Evolutionary conservation across 2,329 filamentous ascomycete genomes (phyloP), one percentile per base, ranked within the genome.

Genomic region (Coniella lustricola): DNA sequence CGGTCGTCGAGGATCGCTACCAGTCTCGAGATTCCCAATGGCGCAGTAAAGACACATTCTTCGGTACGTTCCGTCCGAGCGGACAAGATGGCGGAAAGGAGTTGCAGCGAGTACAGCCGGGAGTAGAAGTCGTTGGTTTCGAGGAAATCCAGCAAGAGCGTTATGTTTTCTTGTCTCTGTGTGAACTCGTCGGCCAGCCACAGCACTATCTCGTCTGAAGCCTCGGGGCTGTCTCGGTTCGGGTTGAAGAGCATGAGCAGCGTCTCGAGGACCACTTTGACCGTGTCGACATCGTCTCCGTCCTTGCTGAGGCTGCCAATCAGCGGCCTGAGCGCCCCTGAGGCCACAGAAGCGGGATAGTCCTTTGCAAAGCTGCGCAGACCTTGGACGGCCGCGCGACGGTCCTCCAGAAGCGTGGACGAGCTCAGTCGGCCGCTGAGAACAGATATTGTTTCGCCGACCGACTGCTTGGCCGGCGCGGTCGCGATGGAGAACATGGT

Each of bases 141-240:
- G 56, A 98, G 77, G 48, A 98, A 86, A 62, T 93, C 86, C 52
- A 98, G 79, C 20, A 98, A 78, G 14, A 93, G 74, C 2, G 88
- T 91, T 53, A 96, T 91, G 65, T 98, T 97, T 69, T 97, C 91
- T 79, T 96, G 90, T 54, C 88, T 84, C 74, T 95, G 90, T 31
- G 93, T 96, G 64, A 98, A 98, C 67, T 97, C 91, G 68, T 98
- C 93, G 46, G 93, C 93, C 51, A 98, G 76, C 90, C 93, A 98
- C 22, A 97, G 73, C 16, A 86, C 86, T 59, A 98, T 94, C 67
- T 98, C 93, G 56, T 97, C 91, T 13, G 91, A 95, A 46, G 91
- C 89, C 75, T 97, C 91, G 29, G 89, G 79, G 74, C 88, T 94
- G 62, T 74, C 72, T 57, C 77, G 73, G 57, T 83, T 83, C 35